Percentiles rank a stretch among this genome's conserved stretches.
phyloP scores from a whole-genome alignment of 768 basidiomycete genomes.

The Agrocybe praecox region DNA sequence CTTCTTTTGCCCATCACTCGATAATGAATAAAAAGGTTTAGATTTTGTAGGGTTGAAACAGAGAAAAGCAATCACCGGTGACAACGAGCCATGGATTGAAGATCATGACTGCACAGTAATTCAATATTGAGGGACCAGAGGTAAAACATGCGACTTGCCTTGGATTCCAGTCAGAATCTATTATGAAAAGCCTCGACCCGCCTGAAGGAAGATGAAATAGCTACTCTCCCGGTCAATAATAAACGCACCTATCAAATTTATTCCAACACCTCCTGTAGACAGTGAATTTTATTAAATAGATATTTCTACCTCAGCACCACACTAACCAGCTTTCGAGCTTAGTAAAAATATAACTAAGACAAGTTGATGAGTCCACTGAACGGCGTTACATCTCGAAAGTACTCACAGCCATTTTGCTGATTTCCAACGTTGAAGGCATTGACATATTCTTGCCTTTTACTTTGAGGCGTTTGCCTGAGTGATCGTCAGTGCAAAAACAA shows the following conservation, averaged over 20 bases:
- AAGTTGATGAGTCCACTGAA: background rate
- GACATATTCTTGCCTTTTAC: conserved; percentile 85
- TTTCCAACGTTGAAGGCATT: conserved; percentile 84
- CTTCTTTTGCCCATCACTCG: conserved; percentile 90
- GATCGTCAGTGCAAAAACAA: background rate
- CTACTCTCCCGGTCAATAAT: background rate
- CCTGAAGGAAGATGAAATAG: conserved; percentile 30
- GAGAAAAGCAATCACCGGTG: conserved; percentile 60
- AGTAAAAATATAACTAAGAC: conserved; percentile 82
- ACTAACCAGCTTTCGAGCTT: conserved; percentile 81
- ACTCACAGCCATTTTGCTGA: conserved; percentile 71
- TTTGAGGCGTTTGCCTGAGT: conserved; percentile 68
- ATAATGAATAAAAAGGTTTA: background rate
- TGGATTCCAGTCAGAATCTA: conserved; percentile 96
- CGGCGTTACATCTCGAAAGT: background rate
- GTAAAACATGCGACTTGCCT: conserved; percentile 43
- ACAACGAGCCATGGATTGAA: conserved; percentile 97
- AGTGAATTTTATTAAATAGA: background rate
- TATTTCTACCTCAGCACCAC: too few species aligned
- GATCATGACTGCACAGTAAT: conserved; percentile 67
- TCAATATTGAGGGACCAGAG: background rate
- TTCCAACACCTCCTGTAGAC: conserved; percentile 78
- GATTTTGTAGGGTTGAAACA: conserved; percentile 6
- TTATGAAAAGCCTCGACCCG: conserved; percentile 81
- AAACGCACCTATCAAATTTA: conserved; percentile 86